Base-by-base conservation (phyloP, 2,329 filamentous ascomycete species). In the Phyllosticta paracitricarpa region DNA sequence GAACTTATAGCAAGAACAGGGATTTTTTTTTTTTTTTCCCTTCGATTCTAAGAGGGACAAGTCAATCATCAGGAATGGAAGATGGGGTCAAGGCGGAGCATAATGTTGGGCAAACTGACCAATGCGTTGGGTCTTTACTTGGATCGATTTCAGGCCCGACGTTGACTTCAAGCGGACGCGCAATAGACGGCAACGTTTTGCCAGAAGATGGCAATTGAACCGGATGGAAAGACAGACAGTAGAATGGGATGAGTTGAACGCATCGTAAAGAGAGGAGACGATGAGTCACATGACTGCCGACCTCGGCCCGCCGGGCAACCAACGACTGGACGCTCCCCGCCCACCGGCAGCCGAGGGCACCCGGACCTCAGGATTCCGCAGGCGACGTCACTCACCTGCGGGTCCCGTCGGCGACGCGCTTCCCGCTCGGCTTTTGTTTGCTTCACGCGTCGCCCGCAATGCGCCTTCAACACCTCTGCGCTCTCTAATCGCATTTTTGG, bases 371-470 rank as follows among this genome's bases (percentile, higher is more conserved):
- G n/a, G 12, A 10, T 54, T 28, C 22, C 10, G 48, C 48, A 26
- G 30, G 28, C 57, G 59, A 61, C 48, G 59, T 61, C 59, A 57
- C 56, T 24, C 5, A 19, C 10, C 17, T 22, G 58, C 58, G 35
- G 53, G 58, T 59, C 10, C 22, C 52, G 19, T 22, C 19, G 19
- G 19, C 19, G 52, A 12, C 22, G 52, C 52, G 52, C 52, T 24
- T 25, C 19, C 52, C 52, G 25, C 52, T 17, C 22, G 5, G 52
- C 52, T 7, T 17, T 3, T 28, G 17, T 19, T 28, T 30, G 28
- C 25, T 25, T 25, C 26, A 61, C 58, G 58, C 58, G 58, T 61
- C 53, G 30, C 22, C 53, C 35, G n/a, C 52, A 40, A 33, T 40
- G 52, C 22, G 12, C 58, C 35, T 2, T 30, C 4, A 53, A 5